Conservation (phyloP, 345 rosid species). For the Hibiscus syriacus region DNA sequence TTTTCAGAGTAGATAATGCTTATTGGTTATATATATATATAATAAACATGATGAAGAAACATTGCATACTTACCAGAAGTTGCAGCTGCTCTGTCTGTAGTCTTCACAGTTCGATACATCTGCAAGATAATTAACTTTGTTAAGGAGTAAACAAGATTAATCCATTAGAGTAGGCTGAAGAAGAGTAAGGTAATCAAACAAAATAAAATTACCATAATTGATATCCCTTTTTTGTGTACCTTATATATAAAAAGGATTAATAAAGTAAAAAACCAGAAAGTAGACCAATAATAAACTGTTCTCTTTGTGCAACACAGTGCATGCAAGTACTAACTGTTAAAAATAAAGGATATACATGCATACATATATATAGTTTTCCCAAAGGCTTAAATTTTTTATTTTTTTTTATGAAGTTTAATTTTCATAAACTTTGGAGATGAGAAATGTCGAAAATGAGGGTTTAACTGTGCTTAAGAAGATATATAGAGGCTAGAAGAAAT, state of each 20-base stretch:
- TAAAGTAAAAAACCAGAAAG: slow-evolving; percentile 19
- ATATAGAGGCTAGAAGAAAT: slow-evolving; percentile 5
- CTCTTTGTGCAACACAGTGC: slow-evolving; percentile 21
- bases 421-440: background rate
- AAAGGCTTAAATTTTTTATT: background rate
- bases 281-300: slow-evolving; percentile 14
- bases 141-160: slow-evolving; percentile 3
- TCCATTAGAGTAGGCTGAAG: background rate
- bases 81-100: slow-evolving; percentile 63
- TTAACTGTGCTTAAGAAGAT: slow-evolving; percentile 18
- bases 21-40: background rate
- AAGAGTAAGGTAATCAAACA: background rate
- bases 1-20: background rate
- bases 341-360: slow-evolving; percentile 8
- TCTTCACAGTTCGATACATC: slow-evolving; percentile 76
- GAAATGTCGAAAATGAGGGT: background rate
- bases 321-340: slow-evolving; percentile 34
- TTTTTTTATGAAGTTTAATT: background rate
- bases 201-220: background rate
- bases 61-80: slow-evolving; percentile 38
- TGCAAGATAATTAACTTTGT: slow-evolving; percentile 14
- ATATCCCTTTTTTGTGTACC: background rate
- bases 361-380: background rate
- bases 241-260: background rate
- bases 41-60: background rate